Evolutionary conservation across 1,284 basidiomycete genomes (phyloP), one percentile per base, ranked within the genome.

Genomic region (Ceratobasidium sp.): DNA sequence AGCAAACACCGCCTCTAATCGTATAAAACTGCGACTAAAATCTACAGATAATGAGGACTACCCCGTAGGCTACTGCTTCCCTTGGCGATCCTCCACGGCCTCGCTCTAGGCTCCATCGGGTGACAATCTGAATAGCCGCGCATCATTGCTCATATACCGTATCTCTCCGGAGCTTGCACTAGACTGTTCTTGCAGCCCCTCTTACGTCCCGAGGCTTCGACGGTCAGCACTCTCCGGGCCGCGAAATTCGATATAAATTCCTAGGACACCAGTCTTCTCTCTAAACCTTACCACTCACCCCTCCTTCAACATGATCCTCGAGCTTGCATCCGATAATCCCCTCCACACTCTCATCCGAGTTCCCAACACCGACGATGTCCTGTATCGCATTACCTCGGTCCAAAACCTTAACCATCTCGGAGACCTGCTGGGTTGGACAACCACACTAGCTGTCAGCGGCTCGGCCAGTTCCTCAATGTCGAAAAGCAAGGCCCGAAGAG

Each of bases 271-370:
- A 47, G 42, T 13, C 5, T 22, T 47, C 60, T 15, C n/a, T 25
- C 43, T 34, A 27, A 29, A 32, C 31, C 43, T 31, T 43, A 22
- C 31, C 27, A 68, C 7, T 53, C 40, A 34, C 29, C 25, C n/a
- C n/a, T 34, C 31, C 65, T 50, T 25, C 65, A 57, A 56, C 65
- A 68, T 68, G 65, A 68, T 68, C 43, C 27, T 68, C 10, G 65
- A 68, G 42, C 65, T 68, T 13, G 65, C 65, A 17, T 68, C 65
- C 5, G 65, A 68, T 43, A 68, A 68, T 32, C 65, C 65, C 8
- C 53, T 68, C 32, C 65, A 68, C 43, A 68, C 65, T 45, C 65
- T 68, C 12, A 68, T 68, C 27, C 65, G 65, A n/a, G 34, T 68
- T 49, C 65, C 65, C 7, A 25, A 54, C 54, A 54, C 65, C 6